A percentile compares a stretch with the other conserved stretches of the same genome.
Evolutionary conservation across 768 basidiomycete genomes (phyloP).

Genomic region (Tylopilus subfusipes): DNA sequence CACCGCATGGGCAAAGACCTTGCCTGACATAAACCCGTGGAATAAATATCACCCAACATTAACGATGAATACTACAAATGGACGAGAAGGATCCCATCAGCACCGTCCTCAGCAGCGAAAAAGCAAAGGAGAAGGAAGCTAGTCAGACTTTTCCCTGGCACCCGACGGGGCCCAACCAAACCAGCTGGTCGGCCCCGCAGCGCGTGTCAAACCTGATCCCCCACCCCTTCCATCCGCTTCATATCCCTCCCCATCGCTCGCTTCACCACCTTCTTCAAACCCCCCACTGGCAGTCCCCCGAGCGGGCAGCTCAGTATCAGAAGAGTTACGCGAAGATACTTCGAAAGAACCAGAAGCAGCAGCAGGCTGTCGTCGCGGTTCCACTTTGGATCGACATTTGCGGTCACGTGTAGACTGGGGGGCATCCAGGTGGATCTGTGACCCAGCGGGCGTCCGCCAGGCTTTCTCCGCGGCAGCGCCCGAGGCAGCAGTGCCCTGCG

Average conservation of each 20-base stretch:
- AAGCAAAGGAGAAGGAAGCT: background rate
- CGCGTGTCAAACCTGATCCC: conserved; percentile 18
- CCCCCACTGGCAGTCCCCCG: conserved; percentile 37
- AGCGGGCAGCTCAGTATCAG: conserved; percentile 44
- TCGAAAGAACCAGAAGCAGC: conserved; percentile 32
- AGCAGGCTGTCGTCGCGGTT: conserved; percentile 7
- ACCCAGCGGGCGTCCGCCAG: conserved; percentile 28
- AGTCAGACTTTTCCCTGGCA: conserved; percentile 23
- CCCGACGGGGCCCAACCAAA: conserved; percentile 33
- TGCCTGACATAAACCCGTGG: background rate
- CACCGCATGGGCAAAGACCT: background rate
- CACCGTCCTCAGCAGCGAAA: background rate
- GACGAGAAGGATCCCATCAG: background rate
- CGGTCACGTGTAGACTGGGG: conserved; percentile 40
- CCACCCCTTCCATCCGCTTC: conserved; percentile 33
- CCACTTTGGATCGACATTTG: conserved; percentile 51
- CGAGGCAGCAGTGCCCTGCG: conserved; percentile 46
- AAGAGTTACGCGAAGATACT: conserved; percentile 36
- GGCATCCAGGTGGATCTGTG: conserved; percentile 29
- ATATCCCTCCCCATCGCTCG: conserved; percentile 66
- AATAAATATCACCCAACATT: conserved; percentile 1
- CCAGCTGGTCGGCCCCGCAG: conserved; percentile 32
- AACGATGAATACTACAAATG: conserved; percentile 3
- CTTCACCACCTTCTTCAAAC: conserved; percentile 72
- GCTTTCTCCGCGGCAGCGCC: conserved; percentile 27